These are phyloP conservation scores for Effrenium voratum DNA, from an alignment of 73 alveolate species.

Conservation along the genomic window DNA sequence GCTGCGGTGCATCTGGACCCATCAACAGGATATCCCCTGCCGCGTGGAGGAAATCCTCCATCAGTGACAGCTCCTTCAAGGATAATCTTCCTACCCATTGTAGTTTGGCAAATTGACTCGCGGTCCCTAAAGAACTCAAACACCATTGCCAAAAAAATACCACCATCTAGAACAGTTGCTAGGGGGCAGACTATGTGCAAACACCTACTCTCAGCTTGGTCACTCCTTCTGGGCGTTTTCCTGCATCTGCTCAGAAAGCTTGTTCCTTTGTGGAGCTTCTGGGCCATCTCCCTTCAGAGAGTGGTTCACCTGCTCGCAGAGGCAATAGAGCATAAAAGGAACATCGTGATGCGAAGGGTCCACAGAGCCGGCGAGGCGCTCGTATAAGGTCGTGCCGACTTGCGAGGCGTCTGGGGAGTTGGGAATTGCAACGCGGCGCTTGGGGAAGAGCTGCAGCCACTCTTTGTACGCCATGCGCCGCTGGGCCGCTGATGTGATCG, in stretches of 20 bases:
- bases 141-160: no score
- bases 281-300: slow-evolving; percentile 47
- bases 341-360: slow-evolving; percentile 82
- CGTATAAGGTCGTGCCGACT: slow-evolving; percentile 27
- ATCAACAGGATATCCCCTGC: slow-evolving; percentile 26
- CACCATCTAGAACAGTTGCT: no score
- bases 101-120: no score
- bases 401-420: not conserved
- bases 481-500: slow-evolving; percentile 14
- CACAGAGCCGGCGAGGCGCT: slow-evolving; percentile 37
- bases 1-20: slow-evolving; percentile 33
- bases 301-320: slow-evolving; percentile 85
- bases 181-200: no score
- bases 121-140: no score
- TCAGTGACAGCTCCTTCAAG: slow-evolving; percentile 18
- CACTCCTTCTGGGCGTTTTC: no score
- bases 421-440: slow-evolving; percentile 44
- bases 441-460: slow-evolving; percentile 34
- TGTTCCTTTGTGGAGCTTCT: slow-evolving; percentile 10
- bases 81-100: no score
- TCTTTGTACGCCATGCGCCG: slow-evolving; percentile 54
- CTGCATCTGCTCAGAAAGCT: slow-evolving; percentile 18
- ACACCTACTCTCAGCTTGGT: no score
- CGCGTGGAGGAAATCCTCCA: not conserved
- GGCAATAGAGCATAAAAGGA: slow-evolving; percentile 71